Conservation (phyloP, 2,329 filamentous ascomycete genomes). For the Ophiocordyceps camponoti-saundersi region DNA sequence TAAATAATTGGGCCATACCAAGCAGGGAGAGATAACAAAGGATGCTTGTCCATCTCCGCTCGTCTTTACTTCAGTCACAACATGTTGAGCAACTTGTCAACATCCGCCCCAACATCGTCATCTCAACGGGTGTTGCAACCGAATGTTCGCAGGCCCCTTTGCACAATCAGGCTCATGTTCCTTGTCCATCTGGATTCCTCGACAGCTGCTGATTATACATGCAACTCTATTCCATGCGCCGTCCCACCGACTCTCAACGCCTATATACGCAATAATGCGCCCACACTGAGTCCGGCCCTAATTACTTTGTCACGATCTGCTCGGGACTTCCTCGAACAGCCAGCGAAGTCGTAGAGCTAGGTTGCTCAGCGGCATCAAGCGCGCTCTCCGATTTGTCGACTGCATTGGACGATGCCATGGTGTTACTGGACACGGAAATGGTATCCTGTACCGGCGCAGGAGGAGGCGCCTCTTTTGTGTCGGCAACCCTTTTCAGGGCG, state of each 20-base stretch:
- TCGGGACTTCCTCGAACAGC: constrained; percentile 47
- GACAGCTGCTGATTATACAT: background rate
- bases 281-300: background rate
- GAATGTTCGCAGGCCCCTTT: background rate
- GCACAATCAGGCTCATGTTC: background rate
- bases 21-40: constrained; percentile 21
- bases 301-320: background rate
- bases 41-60: background rate
- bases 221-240: constrained; percentile 1
- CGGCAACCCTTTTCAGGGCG: background rate
- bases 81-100: background rate
- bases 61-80: background rate
- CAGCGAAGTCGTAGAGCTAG: constrained; percentile 23
- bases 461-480: background rate
- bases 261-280: background rate
- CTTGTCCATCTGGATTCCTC: background rate
- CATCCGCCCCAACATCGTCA: background rate
- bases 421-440: background rate
- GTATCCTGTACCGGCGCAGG: constrained; percentile 4
- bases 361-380: constrained; percentile 6
- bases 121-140: background rate
- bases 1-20: constrained; percentile 78
- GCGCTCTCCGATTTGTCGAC: background rate
- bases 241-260: background rate
- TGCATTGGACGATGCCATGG: background rate